Evolutionary conservation across 768 basidiomycete species (phyloP), one percentile per base, ranked within the genome.

Genomic region (Amanita pseudoporphyria): DNA sequence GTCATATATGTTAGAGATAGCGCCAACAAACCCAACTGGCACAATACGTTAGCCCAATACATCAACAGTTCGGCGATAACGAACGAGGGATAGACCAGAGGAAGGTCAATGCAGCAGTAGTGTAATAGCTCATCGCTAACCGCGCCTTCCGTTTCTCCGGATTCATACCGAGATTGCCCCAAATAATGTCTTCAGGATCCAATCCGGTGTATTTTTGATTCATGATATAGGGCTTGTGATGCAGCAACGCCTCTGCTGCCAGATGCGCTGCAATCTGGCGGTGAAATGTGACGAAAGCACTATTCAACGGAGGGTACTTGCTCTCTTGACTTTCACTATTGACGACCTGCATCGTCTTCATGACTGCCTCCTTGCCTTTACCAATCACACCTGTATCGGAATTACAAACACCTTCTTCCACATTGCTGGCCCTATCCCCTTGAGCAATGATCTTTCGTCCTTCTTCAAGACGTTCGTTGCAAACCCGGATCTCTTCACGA

Each of bases 211-310:
- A 86, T 45, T 81, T 79, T 22, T 71, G 70, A 9, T 76, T 67
- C 91, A 97, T 96, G 13, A 77, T 69, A 57, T 88, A 89, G 21
- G 90, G 90, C 45, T 81, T 78, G 59, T 94, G 82, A 64, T 94
- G 87, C 5, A 79, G 68, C 36, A 94, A 67, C 3, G 72, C 70
- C 64, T 93, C 82, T 31, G 76, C 74, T 1, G 87, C 91, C 63
- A 97, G 70, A 65, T 98, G 93, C 14, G 94, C 93, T 2, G 88
- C 86, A 53, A 96, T 87, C 70, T 97, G 95, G 56, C 80, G 75
- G 64, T 92, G 81, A 75, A 97, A 98, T 18, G 87, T 83, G 52
- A 98, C 73, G 63, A 98, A 98, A 6, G 86, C 86, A 28, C 82
- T 84, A 57, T 71, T 83, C 55, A 82, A 53, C 3, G 73, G 73